These are phyloP conservation scores for Trichosphaerium sp. DNA, from an alignment of 78 protist genomes.

Conservation along the genomic window DNA sequence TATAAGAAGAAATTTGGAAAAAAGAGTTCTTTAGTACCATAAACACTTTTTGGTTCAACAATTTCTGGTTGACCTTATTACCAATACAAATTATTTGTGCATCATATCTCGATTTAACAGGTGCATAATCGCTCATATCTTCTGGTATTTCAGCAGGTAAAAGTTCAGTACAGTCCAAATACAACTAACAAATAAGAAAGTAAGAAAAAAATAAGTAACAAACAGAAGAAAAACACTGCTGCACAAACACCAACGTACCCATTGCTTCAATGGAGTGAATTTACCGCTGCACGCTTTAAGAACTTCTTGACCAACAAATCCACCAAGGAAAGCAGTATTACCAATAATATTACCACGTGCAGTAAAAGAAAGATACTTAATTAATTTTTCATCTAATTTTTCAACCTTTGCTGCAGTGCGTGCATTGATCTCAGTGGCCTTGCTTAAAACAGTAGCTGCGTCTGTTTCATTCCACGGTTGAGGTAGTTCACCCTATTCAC, in stretches of 20 bases:
- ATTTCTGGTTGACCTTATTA: not conserved
- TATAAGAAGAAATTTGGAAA: too few species aligned
- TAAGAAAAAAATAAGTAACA: too few species aligned
- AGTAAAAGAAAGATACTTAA: slow-evolving; percentile 16
- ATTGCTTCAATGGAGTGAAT: slow-evolving; percentile 84
- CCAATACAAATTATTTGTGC: slow-evolving; percentile 35
- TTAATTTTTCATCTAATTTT: slow-evolving; percentile 23
- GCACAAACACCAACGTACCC: slow-evolving; percentile 74
- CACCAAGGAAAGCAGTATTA: slow-evolving; percentile 61
- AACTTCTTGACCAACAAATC: slow-evolving; percentile 83
- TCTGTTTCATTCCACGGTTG: too few species aligned
- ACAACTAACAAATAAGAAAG: too few species aligned
- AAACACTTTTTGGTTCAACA: too few species aligned
- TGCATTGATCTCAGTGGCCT: too few species aligned
- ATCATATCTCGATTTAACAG: not conserved
- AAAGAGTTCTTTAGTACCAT: too few species aligned
- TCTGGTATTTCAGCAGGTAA: too few species aligned
- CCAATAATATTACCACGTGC: slow-evolving; percentile 63
- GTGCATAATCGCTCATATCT: not conserved
- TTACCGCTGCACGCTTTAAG: slow-evolving; percentile 91
- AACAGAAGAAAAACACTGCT: too few species aligned
- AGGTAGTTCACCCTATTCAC: too few species aligned
- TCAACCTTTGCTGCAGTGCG: not conserved
- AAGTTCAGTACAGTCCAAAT: slow-evolving; percentile 56
- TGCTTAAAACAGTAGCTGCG: too few species aligned